A percentile compares a stretch with the other conserved stretches of the same genome.
Evolutionary conservation across 345 rosid species (phyloP).

Genomic region (Brassica juncea): DNA sequence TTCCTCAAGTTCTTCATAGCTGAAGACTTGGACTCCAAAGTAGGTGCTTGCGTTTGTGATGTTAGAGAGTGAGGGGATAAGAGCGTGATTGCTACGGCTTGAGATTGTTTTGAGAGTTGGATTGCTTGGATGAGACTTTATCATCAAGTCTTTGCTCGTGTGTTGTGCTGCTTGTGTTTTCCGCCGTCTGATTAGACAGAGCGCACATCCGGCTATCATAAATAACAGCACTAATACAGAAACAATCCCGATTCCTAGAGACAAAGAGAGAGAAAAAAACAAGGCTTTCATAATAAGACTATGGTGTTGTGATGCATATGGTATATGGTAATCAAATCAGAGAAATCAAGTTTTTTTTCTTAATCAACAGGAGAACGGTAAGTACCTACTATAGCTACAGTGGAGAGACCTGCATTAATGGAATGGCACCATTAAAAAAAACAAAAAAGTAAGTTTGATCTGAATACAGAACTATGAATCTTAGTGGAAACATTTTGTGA

Average conservation of each 20-base stretch:
- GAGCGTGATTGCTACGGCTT: conserved; percentile 53
- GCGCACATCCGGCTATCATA: conserved; percentile 21
- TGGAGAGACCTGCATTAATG: neutral
- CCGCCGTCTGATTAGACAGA: conserved; percentile 30
- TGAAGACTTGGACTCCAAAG: conserved; percentile 74
- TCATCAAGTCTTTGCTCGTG: conserved; percentile 42
- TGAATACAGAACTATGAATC: too few species aligned
- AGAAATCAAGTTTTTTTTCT: neutral
- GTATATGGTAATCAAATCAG: neutral
- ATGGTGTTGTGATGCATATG: neutral
- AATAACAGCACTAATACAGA: conserved; percentile 28
- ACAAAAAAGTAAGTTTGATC: too few species aligned
- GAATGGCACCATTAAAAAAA: neutral
- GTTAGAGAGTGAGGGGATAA: conserved; percentile 46
- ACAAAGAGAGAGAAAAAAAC: neutral
- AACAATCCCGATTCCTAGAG: conserved; percentile 45
- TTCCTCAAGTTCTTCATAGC: conserved; percentile 67
- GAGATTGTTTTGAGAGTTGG: conserved; percentile 48
- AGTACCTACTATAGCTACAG: neutral
- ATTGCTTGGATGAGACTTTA: conserved; percentile 49
- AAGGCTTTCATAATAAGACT: neutral
- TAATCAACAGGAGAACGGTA: neutral
- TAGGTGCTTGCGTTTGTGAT: conserved; percentile 55
- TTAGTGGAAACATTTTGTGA: neutral
- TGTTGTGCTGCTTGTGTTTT: conserved; percentile 42